Evolutionary conservation across 306 rosid genomes (phyloP).

Genomic region (Pterocarpus santalinus): DNA sequence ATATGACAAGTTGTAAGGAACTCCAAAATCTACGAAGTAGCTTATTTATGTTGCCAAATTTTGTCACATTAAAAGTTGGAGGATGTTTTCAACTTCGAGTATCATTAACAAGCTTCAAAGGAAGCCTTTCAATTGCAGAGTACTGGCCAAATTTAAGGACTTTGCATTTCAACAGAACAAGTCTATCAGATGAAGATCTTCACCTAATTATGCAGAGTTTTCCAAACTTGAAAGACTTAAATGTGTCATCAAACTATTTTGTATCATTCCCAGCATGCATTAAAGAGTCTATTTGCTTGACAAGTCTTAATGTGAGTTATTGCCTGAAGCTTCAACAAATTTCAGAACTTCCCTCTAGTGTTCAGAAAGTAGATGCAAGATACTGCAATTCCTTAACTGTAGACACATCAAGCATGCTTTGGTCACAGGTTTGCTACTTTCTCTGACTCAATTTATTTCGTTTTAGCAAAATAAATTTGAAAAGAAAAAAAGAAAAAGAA

Average conservation of each 20-base stretch:
- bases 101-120: not conserved
- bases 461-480: not conserved
- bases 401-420: not conserved
- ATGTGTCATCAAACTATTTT: not conserved
- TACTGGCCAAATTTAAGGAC: not conserved
- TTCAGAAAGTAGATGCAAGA: not conserved
- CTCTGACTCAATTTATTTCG: not conserved
- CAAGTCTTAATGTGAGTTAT: not conserved
- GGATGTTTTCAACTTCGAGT: conserved; percentile 6
- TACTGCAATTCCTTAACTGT: not conserved
- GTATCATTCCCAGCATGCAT: not conserved
- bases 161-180: not conserved
- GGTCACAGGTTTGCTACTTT: conserved; percentile 22
- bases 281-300: not conserved
- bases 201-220: not conserved
- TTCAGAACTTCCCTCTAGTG: not conserved
- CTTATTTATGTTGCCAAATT: conserved; percentile 13
- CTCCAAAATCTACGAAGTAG: conserved; percentile 10
- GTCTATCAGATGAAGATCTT: conserved; percentile 21
- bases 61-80: conserved; percentile 13
- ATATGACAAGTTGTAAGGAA: not conserved
- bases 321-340: not conserved
- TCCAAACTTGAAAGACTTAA: conserved; percentile 12
- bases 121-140: not conserved
- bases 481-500: not conserved